phyloP scores from a whole-genome alignment of 176 grass and related monocot species.

The Eragrostis curvula region DNA sequence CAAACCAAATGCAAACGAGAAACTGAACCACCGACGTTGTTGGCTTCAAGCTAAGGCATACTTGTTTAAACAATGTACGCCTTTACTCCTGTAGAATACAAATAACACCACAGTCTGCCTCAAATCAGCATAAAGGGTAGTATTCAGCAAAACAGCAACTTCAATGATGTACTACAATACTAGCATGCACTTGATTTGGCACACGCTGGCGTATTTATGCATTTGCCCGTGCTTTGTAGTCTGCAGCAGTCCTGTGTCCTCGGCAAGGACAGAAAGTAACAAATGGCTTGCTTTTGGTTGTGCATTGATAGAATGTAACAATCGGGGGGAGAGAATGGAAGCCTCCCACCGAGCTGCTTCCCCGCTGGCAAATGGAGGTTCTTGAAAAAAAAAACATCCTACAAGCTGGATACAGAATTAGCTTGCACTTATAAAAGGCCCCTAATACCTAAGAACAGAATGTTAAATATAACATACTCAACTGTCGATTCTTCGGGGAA shows the following conservation, averaged over 20 bases:
- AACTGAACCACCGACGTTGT: no score
- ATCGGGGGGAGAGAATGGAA: background rate
- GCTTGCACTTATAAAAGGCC: background rate
- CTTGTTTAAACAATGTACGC: background rate
- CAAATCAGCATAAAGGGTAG: conserved; percentile 3
- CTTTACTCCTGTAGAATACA: conserved; percentile 21
- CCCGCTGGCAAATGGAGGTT: background rate
- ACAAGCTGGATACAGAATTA: background rate
- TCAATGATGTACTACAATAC: conserved; percentile 18
- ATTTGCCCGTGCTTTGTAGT: background rate
- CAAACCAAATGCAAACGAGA: background rate
- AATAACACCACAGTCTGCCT: background rate
- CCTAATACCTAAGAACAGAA: background rate
- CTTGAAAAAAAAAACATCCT: background rate
- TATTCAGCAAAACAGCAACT: conserved; percentile 5
- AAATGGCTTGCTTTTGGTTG: background rate
- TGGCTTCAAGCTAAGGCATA: background rate
- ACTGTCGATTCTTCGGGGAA: background rate
- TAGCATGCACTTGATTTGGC: background rate
- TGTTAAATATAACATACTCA: background rate
- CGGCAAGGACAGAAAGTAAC: background rate
- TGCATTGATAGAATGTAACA: conserved; percentile 8
- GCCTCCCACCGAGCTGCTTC: background rate
- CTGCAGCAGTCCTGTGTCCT: background rate
- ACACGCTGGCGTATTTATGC: background rate